Base-by-base conservation (phyloP, 805 yeast species). In the Cyberlindnera bimundalis region DNA sequence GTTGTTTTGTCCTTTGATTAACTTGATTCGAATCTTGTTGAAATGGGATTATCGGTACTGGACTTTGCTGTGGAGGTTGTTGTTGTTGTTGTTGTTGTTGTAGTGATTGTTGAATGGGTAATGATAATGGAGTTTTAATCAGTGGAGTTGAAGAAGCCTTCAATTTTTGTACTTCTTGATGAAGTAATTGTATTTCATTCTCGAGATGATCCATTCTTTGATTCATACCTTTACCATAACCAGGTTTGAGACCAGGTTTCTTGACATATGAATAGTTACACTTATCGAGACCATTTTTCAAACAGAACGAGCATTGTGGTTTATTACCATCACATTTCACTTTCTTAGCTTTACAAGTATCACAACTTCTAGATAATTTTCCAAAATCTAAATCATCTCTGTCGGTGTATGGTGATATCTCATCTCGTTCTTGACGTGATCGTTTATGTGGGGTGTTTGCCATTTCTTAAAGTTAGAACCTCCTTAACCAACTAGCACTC, bases 231-330 rank as follows among this genome's bases (percentile, higher is more conserved):
- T 49, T 52, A 2, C 57, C 57, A 31, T 52, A 52, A 1, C 57
- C 57, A 4, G 51, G 49, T 20, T 52, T 52, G 15, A 52, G 39
- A 1, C 57, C 57, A 1, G 57, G 57, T 19, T 52, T 52, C 40
- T 49, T 51, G 45, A 51, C 48, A 4, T 42, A 5, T 12, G 53
- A 49, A 37, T 47, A 52, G 7, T 25, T 39, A 25, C 57, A 52
- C 4, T 13, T n/a, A 1, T 37, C 31, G 29, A 24, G 27, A 6
- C 33, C 38, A 24, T 47, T 49, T 31, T 48, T 51, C 6, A 26
- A 2, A 15, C 57, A 52, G 21, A 49, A 48, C 4, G 48, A 39
- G 34, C 57, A 52, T 7, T 33, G 24, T 2, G 55, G 57, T 23
- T 38, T 46, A 6, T n/a, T 11, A 3, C 53, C 57, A 36, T 51